Conservation (phyloP, 495 filamentous ascomycete species). For the Penicillium nucicola region DNA sequence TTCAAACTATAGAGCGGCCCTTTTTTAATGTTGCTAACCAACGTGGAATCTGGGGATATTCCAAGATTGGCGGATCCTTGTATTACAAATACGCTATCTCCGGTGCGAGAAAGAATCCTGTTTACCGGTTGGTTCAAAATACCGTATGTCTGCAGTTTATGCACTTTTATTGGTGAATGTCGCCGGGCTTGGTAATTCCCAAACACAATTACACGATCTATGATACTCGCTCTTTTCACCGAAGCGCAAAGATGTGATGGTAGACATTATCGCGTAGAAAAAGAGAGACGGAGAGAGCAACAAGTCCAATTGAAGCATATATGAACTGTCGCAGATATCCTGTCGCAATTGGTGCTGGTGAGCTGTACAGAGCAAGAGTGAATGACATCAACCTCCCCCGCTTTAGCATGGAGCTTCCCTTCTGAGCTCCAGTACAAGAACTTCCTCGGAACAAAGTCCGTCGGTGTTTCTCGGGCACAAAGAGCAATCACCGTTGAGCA, state of each 20-base stretch:
- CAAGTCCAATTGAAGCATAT: background rate
- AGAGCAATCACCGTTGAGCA: slow-evolving; percentile 26
- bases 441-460: slow-evolving; percentile 14
- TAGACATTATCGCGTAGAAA: background rate
- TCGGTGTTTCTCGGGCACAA: slow-evolving; percentile 26
- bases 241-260: background rate
- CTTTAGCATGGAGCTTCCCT: slow-evolving; percentile 26
- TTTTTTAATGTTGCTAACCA: no score
- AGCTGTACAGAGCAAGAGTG: background rate
- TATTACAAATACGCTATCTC: slow-evolving; percentile 17
- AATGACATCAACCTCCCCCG: slow-evolving; percentile 27
- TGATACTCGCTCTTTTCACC: background rate
- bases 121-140: background rate
- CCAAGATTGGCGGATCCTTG: background rate
- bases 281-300: background rate
- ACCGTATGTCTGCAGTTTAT: background rate
- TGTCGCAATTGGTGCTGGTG: no score
- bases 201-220: background rate
- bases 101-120: background rate
- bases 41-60: no score
- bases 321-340: no score
- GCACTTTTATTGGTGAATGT: background rate
- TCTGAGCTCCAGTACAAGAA: slow-evolving; percentile 11
- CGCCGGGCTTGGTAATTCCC: slow-evolving; percentile 2
- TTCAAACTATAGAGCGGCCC: no score